phyloP scores from a whole-genome alignment of 2,329 filamentous ascomycete genomes.

The Hymenoscyphus fructigenus region DNA sequence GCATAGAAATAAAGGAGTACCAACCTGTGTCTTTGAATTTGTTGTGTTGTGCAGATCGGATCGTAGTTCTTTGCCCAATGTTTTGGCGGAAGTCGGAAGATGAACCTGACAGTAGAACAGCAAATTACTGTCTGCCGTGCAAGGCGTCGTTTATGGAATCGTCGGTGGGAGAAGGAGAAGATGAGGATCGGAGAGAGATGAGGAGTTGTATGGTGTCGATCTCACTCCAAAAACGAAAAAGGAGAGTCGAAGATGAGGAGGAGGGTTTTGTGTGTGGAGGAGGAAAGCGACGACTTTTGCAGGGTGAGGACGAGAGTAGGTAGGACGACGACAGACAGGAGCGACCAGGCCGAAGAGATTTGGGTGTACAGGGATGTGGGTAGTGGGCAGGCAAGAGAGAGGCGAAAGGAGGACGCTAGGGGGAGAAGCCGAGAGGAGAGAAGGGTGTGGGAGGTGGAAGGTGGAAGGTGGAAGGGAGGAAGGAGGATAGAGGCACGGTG shows the following conservation, averaged over 20 bases:
- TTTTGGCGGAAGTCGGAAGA: constrained; percentile 3
- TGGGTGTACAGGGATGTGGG: not conserved
- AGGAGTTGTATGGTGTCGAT: constrained; percentile 6
- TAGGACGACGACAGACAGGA: not conserved
- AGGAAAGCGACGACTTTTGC: constrained; percentile 4
- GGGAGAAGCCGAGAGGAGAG: not conserved
- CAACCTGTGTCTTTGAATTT: not conserved
- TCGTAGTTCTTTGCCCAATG: not conserved
- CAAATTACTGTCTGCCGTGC: constrained; percentile 11
- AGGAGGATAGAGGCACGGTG: not conserved
- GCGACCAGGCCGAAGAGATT: not conserved
- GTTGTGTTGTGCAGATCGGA: not conserved
- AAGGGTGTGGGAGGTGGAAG: too few species aligned
- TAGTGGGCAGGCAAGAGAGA: not conserved
- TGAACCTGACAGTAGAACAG: constrained; percentile 13
- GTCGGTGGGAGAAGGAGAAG: not conserved
- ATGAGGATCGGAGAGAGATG: constrained; percentile 6
- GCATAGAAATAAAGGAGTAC: not conserved
- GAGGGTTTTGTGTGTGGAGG: constrained; percentile 2
- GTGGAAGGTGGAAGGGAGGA: not conserved
- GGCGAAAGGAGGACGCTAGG: not conserved
- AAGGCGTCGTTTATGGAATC: not conserved
- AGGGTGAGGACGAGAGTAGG: not conserved
- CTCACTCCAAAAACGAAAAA: constrained; percentile 9
- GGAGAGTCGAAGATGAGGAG: constrained; percentile 3